Evolutionary conservation across 305 asterid species (phyloP).

Genomic region (Nicotiana rustica): DNA sequence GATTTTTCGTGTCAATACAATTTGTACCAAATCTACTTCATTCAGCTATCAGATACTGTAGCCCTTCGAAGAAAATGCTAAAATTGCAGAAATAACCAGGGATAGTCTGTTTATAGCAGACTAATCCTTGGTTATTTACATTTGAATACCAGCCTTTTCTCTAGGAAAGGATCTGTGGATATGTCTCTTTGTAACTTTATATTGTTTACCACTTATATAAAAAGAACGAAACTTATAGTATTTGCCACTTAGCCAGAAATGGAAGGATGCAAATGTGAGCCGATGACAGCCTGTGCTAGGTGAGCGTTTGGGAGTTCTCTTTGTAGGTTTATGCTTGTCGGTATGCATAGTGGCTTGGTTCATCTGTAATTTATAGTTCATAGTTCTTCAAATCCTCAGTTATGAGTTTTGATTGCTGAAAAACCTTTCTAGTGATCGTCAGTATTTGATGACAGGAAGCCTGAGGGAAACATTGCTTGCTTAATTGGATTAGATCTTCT

Average conservation of each 20-base stretch:
- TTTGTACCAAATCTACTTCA: background rate
- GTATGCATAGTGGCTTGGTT: background rate
- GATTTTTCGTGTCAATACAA: background rate
- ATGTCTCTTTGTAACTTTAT: background rate
- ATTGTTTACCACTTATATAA: background rate
- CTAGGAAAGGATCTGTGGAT: background rate
- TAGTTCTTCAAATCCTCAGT: background rate
- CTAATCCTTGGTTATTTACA: background rate
- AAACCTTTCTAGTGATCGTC: background rate
- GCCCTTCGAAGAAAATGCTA: background rate
- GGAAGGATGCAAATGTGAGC: background rate
- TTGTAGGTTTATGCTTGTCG: background rate
- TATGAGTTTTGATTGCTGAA: background rate
- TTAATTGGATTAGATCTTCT: background rate
- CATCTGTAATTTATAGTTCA: background rate
- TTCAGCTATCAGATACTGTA: background rate
- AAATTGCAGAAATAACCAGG: constrained; percentile 8
- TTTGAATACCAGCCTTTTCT: background rate
- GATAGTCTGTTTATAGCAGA: too few relatives aligned
- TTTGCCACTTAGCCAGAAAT: background rate
- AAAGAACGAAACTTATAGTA: background rate
- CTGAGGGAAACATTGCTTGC: background rate
- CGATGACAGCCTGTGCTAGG: background rate
- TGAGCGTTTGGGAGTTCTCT: background rate
- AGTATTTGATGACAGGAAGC: background rate